Percentiles rank a stretch among this genome's conserved stretches.
Conservation (phyloP, 176 grass and related monocot genomes). For the Phyllostachys edulis region DNA sequence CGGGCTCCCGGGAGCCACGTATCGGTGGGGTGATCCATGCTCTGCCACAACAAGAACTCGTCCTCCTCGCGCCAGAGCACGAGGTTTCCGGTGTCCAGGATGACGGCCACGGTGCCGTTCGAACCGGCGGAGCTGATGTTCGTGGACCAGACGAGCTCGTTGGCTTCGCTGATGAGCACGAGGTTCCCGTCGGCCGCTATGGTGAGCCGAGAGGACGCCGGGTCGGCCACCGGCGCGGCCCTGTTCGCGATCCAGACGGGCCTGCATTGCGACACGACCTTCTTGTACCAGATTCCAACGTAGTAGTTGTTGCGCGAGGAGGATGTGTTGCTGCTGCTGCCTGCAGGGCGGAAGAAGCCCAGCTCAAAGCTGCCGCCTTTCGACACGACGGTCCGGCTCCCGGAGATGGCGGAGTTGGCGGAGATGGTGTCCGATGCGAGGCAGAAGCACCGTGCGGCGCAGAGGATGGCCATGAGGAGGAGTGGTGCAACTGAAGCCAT, state of each 20-base stretch:
- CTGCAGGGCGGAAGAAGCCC: slow-evolving; percentile 49
- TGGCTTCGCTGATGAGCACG: slow-evolving; percentile 27
- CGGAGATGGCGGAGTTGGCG: slow-evolving; percentile 37
- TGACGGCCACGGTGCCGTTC: slow-evolving; percentile 15
- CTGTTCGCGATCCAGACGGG: slow-evolving; percentile 62
- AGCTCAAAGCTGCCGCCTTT: slow-evolving; percentile 43
- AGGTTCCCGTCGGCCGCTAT: slow-evolving; percentile 44
- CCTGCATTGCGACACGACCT: slow-evolving; percentile 17
- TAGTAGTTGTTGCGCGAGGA: slow-evolving; percentile 24
- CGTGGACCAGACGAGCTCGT: slow-evolving; percentile 45
- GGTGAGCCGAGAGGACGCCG: slow-evolving; percentile 18
- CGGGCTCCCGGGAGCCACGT: slow-evolving; percentile 45
- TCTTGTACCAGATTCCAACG: slow-evolving; percentile 59
- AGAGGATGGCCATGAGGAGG: slow-evolving; percentile 1
- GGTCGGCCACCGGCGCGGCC: slow-evolving; percentile 38
- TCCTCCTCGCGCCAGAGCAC: slow-evolving; percentile 4
- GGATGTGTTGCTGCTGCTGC: neutral
- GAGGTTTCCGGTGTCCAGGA: slow-evolving; percentile 54
- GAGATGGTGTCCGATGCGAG: slow-evolving; percentile 30
- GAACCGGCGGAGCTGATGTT: neutral
- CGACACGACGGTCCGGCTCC: slow-evolving; percentile 43
- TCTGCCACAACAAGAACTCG: slow-evolving; percentile 49
- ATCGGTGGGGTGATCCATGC: slow-evolving; percentile 49
- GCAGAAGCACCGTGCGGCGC: slow-evolving; percentile 5
- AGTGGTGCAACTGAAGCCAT: neutral